phyloP scores from a whole-genome alignment of 805 yeast species.

The Lachancea thermotolerans region DNA sequence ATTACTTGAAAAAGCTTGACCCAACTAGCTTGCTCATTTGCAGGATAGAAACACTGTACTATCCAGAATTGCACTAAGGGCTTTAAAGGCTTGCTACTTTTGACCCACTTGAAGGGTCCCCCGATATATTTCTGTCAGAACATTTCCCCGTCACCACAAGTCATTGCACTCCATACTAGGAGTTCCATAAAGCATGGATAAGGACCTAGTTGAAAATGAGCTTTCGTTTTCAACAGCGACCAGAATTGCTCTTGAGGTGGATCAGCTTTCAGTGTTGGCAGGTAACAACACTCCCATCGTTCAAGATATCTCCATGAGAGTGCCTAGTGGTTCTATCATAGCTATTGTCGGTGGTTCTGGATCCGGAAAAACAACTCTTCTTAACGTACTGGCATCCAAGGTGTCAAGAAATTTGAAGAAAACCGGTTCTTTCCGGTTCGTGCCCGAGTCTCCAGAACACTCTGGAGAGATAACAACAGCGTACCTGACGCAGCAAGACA shows the following conservation, averaged over 20 bases:
- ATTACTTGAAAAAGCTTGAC: no score
- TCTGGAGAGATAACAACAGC: constrained; percentile 31
- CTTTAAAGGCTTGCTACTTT: no score
- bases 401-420: constrained; percentile 36
- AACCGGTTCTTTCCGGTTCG: constrained; percentile 37
- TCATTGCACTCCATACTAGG: no score
- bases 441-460: constrained; percentile 10
- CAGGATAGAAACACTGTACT: no score
- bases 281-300: constrained; percentile 35
- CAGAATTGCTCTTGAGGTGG: constrained; percentile 20
- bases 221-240: constrained; percentile 20
- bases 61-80: no score
- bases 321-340: constrained; percentile 55
- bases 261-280: constrained; percentile 23
- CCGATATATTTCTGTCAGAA: no score
- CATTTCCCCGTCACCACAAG: no score
- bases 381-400: constrained; percentile 58
- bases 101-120: no score
- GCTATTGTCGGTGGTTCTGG: constrained; percentile 89
- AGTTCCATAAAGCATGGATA: not conserved
- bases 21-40: no score
- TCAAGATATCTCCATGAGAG: constrained; percentile 48
- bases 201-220: constrained; percentile 18
- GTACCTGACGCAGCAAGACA: constrained; percentile 72
- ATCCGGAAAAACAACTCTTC: constrained; percentile 74